Conservation (phyloP, 148 eudicot species). For the Spergularia bocconei region DNA sequence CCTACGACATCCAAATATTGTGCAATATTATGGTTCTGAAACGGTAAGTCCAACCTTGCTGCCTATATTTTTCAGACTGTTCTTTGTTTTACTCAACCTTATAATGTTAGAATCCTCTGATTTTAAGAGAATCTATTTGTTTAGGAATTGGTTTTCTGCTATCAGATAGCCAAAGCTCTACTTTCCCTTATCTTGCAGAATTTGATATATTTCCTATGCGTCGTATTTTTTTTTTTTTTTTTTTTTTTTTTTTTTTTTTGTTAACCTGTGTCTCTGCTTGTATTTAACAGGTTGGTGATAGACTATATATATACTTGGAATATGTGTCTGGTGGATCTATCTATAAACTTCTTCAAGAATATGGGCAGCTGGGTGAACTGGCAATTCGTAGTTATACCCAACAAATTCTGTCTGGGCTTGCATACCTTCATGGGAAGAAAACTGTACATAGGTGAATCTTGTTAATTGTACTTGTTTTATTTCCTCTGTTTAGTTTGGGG, state of each 20-base stretch:
- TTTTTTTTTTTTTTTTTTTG: background rate
- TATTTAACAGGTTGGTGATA: slow-evolving; percentile 72
- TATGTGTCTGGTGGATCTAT: slow-evolving; percentile 98
- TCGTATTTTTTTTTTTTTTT: background rate
- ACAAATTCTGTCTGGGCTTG: slow-evolving; percentile 94
- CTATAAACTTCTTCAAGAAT: slow-evolving; percentile 92
- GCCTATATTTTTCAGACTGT: background rate
- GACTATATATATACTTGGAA: slow-evolving; percentile 89
- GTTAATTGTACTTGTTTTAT: background rate
- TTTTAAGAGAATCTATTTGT: background rate
- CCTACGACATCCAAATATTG: slow-evolving; percentile 89
- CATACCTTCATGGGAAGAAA: slow-evolving; percentile 78
- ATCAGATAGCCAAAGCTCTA: no score
- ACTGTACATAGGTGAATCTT: slow-evolving; percentile 77
- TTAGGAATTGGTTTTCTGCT: no score
- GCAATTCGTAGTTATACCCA: slow-evolving; percentile 90
- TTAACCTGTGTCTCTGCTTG: slow-evolving; percentile 12
- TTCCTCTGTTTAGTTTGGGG: background rate
- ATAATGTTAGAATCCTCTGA: background rate
- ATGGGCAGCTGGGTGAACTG: slow-evolving; percentile 83
- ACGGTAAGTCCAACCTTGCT: slow-evolving; percentile 45
- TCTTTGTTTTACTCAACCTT: background rate
- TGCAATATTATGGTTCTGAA: slow-evolving; percentile 94
- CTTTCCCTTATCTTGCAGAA: no score
- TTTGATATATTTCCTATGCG: no score